Evolutionary conservation across 345 rosid species (phyloP).

Genomic region (Eucalyptus shirleyi): DNA sequence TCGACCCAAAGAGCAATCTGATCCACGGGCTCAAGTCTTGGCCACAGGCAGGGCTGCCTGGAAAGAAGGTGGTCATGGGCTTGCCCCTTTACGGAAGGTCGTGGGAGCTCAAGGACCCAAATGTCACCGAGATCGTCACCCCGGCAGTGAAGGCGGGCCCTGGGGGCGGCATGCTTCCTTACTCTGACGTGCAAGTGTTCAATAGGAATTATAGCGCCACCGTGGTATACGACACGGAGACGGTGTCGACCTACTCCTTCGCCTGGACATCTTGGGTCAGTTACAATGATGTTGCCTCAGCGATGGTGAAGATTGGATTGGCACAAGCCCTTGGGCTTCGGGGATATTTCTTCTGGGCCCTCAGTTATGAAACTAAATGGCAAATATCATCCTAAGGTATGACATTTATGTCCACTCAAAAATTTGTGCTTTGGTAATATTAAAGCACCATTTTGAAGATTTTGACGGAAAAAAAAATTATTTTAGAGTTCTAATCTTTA

Average conservation of each 20-base stretch:
- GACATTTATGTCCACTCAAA: neutral
- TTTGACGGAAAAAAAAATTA: neutral
- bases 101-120: slow-evolving; percentile 43
- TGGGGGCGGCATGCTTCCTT: slow-evolving; percentile 11
- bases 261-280: slow-evolving; percentile 24
- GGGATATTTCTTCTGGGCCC: slow-evolving; percentile 61
- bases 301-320: slow-evolving; percentile 14
- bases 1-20: slow-evolving; percentile 26
- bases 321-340: slow-evolving; percentile 41
- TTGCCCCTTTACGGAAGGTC: slow-evolving; percentile 36
- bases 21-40: slow-evolving; percentile 36
- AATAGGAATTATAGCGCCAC: slow-evolving; percentile 16
- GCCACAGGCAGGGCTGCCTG: slow-evolving; percentile 18
- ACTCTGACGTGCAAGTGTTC: slow-evolving; percentile 7
- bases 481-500: neutral
- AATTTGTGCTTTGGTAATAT: neutral
- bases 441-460: too few species aligned
- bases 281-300: slow-evolving; percentile 16
- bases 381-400: slow-evolving; percentile 32
- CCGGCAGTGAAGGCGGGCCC: slow-evolving; percentile 19
- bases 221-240: slow-evolving; percentile 17
- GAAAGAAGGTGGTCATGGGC: slow-evolving; percentile 33
- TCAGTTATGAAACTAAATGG: slow-evolving; percentile 23
- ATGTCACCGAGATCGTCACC: slow-evolving; percentile 17
- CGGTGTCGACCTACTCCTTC: slow-evolving; percentile 29